phyloP scores from a whole-genome alignment of 1,284 basidiomycete species.

The Inonotus obliquus region DNA sequence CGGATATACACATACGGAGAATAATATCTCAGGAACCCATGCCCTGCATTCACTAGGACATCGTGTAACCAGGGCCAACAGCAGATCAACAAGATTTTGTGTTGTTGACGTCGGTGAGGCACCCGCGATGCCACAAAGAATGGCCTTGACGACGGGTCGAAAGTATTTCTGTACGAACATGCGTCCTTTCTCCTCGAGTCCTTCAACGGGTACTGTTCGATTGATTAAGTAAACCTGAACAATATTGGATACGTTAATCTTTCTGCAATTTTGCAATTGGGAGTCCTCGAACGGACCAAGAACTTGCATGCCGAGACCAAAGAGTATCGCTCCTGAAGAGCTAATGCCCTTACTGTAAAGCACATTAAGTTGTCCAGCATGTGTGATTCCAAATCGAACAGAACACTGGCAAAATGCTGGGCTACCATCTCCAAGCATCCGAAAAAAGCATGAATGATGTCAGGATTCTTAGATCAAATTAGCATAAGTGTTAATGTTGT shows the following conservation, averaged over 20 bases:
- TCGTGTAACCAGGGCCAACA: constrained; percentile 60
- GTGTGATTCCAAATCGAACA: constrained; percentile 64
- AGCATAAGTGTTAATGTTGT: background rate
- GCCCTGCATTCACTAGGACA: constrained; percentile 46
- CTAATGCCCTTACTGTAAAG: constrained; percentile 65
- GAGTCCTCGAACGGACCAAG: constrained; percentile 48
- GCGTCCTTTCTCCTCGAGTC: constrained; percentile 43
- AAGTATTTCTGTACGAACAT: constrained; percentile 59
- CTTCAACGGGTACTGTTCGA: constrained; percentile 50
- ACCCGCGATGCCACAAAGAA: constrained; percentile 75
- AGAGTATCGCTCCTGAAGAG: constrained; percentile 83
- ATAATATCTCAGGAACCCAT: constrained; percentile 73
- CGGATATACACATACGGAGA: constrained; percentile 43
- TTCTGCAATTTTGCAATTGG: background rate
- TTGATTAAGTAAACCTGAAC: constrained; percentile 56
- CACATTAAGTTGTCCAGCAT: constrained; percentile 68
- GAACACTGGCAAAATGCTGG: constrained; percentile 65
- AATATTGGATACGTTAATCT: constrained; percentile 4
- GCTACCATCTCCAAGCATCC: constrained; percentile 72
- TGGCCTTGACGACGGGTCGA: constrained; percentile 60
- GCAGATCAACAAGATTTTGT: constrained; percentile 76
- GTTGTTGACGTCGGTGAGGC: constrained; percentile 80
- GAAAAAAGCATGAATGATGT: constrained; percentile 86
- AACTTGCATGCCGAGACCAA: constrained; percentile 79
- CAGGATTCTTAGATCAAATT: constrained; percentile 59